Conservation (phyloP, 306 rosid genomes). For the Rubus parviflorus region DNA sequence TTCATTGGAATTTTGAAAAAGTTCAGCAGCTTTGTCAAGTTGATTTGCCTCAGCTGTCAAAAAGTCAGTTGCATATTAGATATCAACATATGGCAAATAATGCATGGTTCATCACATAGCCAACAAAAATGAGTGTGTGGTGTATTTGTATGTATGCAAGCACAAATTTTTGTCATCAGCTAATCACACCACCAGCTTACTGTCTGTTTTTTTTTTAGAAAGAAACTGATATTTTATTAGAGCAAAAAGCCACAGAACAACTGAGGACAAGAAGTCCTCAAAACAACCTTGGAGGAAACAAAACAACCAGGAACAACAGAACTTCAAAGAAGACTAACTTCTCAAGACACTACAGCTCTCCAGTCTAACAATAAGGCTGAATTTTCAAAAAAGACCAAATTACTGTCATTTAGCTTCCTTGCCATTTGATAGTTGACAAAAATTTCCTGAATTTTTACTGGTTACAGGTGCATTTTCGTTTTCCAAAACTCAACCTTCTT, state of each 20-base stretch:
- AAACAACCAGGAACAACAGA: no score
- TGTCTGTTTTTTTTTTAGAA: neutral
- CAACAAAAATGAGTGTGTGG: neutral
- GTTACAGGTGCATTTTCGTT: neutral
- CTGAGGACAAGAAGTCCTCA: no score
- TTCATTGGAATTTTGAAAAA: slow-evolving; percentile 50
- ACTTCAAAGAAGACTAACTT: no score
- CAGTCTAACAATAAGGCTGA: no score
- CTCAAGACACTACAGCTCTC: no score
- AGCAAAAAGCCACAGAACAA: no score
- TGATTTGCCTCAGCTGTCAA: slow-evolving; percentile 54
- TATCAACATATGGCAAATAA: slow-evolving; percentile 14
- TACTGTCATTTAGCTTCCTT: slow-evolving; percentile 8
- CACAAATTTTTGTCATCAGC: neutral
- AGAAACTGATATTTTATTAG: no score
- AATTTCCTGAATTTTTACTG: neutral
- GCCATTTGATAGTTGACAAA: neutral
- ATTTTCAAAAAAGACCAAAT: neutral
- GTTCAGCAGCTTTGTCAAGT: slow-evolving; percentile 49
- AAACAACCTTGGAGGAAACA: no score
- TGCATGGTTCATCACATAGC: slow-evolving; percentile 19
- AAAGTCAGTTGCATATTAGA: slow-evolving; percentile 23
- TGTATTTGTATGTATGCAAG: neutral
- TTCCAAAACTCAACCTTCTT: neutral
- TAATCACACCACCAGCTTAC: neutral